phyloP scores from a whole-genome alignment of 2,329 filamentous ascomycete genomes.

The Cryphonectria carpinicola region DNA sequence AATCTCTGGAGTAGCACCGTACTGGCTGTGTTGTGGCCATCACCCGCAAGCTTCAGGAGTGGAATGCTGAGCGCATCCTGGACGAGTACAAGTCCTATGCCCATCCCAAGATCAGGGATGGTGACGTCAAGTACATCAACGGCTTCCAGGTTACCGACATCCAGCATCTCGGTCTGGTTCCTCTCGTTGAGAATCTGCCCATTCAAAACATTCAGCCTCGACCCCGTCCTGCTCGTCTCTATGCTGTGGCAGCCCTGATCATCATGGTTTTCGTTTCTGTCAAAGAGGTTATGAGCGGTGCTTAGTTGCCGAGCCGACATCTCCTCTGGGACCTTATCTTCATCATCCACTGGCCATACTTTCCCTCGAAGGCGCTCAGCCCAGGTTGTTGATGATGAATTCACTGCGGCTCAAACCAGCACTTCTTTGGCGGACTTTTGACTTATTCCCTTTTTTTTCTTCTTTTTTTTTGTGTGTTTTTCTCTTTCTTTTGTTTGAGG shows the following conservation, averaged over 20 bases:
- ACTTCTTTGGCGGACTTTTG: background rate
- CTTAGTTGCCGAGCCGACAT: slow-evolving; percentile 16
- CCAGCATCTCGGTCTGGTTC: slow-evolving; percentile 26
- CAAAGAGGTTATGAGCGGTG: background rate
- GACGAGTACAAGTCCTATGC: slow-evolving; percentile 75
- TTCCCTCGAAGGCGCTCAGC: background rate
- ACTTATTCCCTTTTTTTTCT: slow-evolving; percentile 11
- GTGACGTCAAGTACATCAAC: slow-evolving; percentile 62
- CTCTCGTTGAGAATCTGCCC: slow-evolving; percentile 21
- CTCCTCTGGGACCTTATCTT: background rate
- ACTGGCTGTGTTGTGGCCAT: slow-evolving; percentile 88
- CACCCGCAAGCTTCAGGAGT: slow-evolving; percentile 73
- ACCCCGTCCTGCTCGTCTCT: slow-evolving; percentile 34
- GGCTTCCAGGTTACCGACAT: slow-evolving; percentile 48
- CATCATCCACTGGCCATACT: background rate
- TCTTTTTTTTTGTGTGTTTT: slow-evolving; percentile 22
- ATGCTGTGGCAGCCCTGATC: slow-evolving; percentile 11
- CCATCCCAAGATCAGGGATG: slow-evolving; percentile 61
- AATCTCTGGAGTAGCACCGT: slow-evolving; percentile 62
- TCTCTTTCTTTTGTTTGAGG: background rate
- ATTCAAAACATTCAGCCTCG: slow-evolving; percentile 34
- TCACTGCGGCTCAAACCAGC: background rate
- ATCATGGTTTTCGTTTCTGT: slow-evolving; percentile 13
- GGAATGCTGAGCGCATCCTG: slow-evolving; percentile 64
- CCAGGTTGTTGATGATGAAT: background rate